Percentiles rank a stretch among this genome's conserved stretches.
Conservation (phyloP, 768 basidiomycete genomes). For the Naganishia friedmannii region DNA sequence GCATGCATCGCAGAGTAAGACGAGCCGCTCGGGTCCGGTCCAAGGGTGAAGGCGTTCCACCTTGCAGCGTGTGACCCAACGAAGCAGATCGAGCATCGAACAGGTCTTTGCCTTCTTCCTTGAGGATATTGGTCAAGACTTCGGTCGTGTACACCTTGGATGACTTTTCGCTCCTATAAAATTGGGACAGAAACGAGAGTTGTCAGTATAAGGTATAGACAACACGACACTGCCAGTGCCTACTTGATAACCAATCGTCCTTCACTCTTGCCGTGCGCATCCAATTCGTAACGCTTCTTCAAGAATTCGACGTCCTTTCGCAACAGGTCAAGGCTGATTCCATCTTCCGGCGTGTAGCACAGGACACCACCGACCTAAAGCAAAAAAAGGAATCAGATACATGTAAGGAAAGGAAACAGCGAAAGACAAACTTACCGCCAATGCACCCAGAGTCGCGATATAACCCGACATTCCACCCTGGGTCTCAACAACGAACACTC, state of each 20-base stretch:
- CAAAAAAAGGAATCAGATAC: constrained; percentile 42
- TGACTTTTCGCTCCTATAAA: constrained; percentile 71
- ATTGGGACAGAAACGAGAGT: not conserved
- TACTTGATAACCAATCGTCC: constrained; percentile 90
- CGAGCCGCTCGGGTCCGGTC: constrained; percentile 89
- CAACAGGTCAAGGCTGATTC: constrained; percentile 77
- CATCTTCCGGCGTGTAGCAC: constrained; percentile 89
- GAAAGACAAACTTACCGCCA: constrained; percentile 67
- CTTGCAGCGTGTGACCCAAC: constrained; percentile 93
- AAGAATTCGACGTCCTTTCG: constrained; percentile 83
- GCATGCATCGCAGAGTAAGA: constrained; percentile 86
- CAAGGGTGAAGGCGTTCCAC: constrained; percentile 88
- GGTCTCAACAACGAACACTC: constrained; percentile 96
- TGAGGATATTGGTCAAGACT: constrained; percentile 86
- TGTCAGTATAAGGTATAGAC: not conserved
- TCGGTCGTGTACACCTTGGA: constrained; percentile 88
- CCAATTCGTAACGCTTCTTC: constrained; percentile 76
- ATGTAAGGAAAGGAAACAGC: not conserved
- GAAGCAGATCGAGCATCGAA: constrained; percentile 96
- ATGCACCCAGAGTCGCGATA: constrained; percentile 87
- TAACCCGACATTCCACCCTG: constrained; percentile 97
- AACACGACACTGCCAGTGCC: constrained; percentile 39
- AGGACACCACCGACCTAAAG: constrained; percentile 82
- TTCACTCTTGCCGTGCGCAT: constrained; percentile 83
- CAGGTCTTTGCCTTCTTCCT: constrained; percentile 84